These are phyloP conservation scores for Cymodocea nodosa DNA, from an alignment of 116 monocot genomes.

Conservation along the genomic window DNA sequence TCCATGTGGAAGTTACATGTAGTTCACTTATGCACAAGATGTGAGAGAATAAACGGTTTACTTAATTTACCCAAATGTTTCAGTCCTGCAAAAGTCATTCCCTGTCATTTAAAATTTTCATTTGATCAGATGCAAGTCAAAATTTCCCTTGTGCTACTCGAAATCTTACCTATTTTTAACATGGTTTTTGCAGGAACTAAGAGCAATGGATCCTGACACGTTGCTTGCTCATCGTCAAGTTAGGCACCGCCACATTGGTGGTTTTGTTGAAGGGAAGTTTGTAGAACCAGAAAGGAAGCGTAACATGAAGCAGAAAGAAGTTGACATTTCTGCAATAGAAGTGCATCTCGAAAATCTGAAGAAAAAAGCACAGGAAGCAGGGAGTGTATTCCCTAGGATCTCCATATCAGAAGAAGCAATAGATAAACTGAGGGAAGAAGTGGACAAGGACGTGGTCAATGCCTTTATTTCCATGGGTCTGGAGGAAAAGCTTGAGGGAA, in stretches of 20 bases:
- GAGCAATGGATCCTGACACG: slow-evolving; percentile 28
- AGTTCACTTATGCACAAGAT: too few species aligned
- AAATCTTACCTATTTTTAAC: neutral
- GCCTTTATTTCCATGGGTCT: slow-evolving; percentile 61
- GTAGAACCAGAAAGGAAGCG: slow-evolving; percentile 49
- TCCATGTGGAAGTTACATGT: too few species aligned
- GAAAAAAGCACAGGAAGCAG: slow-evolving; percentile 27
- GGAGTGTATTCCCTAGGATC: slow-evolving; percentile 13
- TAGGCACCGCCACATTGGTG: slow-evolving; percentile 53
- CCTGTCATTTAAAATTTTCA: too few species aligned
- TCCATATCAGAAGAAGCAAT: slow-evolving; percentile 30
- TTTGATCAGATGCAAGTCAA: too few species aligned
- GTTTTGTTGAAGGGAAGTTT: slow-evolving; percentile 29
- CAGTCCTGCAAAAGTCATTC: too few species aligned
- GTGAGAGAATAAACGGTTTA: too few species aligned
- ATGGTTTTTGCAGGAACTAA: slow-evolving; percentile 32
- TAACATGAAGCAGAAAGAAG: slow-evolving; percentile 70
- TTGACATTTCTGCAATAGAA: slow-evolving; percentile 34
- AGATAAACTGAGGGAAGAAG: slow-evolving; percentile 34
- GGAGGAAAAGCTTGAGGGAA: slow-evolving; percentile 46
- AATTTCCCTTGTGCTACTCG: too few species aligned
- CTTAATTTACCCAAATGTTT: too few species aligned
- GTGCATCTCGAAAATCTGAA: slow-evolving; percentile 40
- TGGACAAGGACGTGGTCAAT: slow-evolving; percentile 49
- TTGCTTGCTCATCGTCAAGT: slow-evolving; percentile 39